These are phyloP conservation scores for Monosporascus cannonballus DNA, from an alignment of 2,329 filamentous ascomycete species.

Conservation along the genomic window DNA sequence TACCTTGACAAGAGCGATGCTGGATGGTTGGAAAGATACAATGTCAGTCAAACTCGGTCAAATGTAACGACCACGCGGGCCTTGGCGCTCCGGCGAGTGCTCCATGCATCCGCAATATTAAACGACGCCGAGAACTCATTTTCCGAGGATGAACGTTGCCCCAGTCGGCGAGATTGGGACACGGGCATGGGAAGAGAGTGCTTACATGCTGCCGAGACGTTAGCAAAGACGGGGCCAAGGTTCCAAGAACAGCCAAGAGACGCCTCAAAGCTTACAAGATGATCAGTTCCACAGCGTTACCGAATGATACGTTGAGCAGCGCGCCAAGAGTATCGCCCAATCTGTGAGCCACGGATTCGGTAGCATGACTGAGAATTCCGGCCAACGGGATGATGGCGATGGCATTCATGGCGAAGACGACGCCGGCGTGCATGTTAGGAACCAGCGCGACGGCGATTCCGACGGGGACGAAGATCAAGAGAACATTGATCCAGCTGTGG, in stretches of 20 bases:
- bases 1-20: conserved; percentile 69
- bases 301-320: conserved; percentile 70
- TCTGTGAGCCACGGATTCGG: conserved; percentile 66
- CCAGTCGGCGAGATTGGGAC: no score
- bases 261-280: conserved; percentile 50
- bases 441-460: conserved; percentile 62
- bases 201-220: conserved; percentile 19
- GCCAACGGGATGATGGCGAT: conserved; percentile 71
- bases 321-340: conserved; percentile 70
- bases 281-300: conserved; percentile 74
- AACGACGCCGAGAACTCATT: background rate
- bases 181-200: background rate
- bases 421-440: conserved; percentile 46
- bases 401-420: conserved; percentile 69
- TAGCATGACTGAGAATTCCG: conserved; percentile 65
- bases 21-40: conserved; percentile 30
- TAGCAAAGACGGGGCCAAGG: conserved; percentile 7
- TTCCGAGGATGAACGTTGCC: conserved; percentile 11
- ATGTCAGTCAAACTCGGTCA: conserved; percentile 27
- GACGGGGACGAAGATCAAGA: conserved; percentile 72
- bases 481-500: conserved; percentile 71
- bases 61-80: background rate
- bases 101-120: no score
- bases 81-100: background rate
- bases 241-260: background rate